Percentiles rank a stretch among this genome's conserved stretches.
Conservation (phyloP, 1,284 basidiomycete species). For the Fomitiporia mediterranea region DNA sequence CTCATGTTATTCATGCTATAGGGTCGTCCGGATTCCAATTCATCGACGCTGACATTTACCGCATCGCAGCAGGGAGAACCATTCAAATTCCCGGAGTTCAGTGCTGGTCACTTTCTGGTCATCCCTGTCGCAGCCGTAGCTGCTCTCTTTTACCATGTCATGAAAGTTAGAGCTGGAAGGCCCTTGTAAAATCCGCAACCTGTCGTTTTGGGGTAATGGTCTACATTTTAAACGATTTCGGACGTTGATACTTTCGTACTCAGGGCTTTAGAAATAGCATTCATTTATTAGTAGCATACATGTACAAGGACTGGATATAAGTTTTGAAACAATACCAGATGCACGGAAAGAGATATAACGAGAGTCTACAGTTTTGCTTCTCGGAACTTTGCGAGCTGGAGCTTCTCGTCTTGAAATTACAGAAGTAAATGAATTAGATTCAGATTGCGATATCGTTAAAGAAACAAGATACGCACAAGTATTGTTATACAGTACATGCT, state of each 20-base stretch:
- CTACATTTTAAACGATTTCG: not conserved
- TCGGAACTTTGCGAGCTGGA: slow-evolving; percentile 22
- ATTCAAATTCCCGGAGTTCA: slow-evolving; percentile 7
- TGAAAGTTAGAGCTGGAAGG: slow-evolving; percentile 2
- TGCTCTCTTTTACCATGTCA: slow-evolving; percentile 10
- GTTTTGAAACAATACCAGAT: not conserved
- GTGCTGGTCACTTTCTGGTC: slow-evolving; percentile 15
- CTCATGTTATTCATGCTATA: not conserved
- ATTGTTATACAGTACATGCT: slow-evolving; percentile 44
- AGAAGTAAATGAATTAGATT: not conserved
- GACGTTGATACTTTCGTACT: no score
- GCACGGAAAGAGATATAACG: not conserved
- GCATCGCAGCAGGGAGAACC: not conserved
- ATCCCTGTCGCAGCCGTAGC: slow-evolving; percentile 15
- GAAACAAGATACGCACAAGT: slow-evolving; percentile 42
- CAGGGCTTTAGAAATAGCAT: not conserved
- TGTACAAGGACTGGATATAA: not conserved
- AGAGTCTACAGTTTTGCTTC: slow-evolving; percentile 20
- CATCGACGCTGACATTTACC: not conserved
- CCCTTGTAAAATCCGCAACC: not conserved
- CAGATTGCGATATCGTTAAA: no score
- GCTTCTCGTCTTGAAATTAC: slow-evolving; percentile 22
- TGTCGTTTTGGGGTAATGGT: not conserved
- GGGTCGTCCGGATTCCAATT: not conserved
- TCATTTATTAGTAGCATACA: not conserved